Evolutionary conservation across 768 basidiomycete genomes (phyloP), one percentile per base, ranked within the genome.

Genomic region (Collybia mongolica): DNA sequence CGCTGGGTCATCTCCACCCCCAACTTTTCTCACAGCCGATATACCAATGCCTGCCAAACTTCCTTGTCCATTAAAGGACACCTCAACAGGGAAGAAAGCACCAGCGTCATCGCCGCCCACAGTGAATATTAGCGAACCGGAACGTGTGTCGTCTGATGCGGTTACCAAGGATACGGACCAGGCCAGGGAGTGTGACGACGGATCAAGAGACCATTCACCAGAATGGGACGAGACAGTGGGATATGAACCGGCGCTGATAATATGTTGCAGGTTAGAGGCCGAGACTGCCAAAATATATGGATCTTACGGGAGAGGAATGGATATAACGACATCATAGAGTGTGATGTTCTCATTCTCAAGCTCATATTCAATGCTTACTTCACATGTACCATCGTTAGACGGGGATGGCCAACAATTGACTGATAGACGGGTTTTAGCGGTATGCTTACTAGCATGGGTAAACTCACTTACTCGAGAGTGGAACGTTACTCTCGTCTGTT

Each of bases 321-420:
- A 86, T 54, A 98, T 92, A 55, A 83, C 76, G 19, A 95, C 81
- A 64, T 98, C 91, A 65, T 90, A 82, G 2, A 98, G 76, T 0
- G 83, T 82, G 47, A 98, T 70, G 42, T 77, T 79, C 54, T 88
- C 80, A 55, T 93, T 90, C 64, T 96, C 93, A 40, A 98, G 86
- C 65, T 98, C 95, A 63, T 97, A 98, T 69, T 98, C 97, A 54
- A 98, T 91, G 68, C 90, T 95, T 52, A 98, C 91, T 55, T 96
- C 93, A 57, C 86, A 90, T 1, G 87, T 88, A n/a, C 93, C 93
- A 53, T 93, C 88, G 59, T 91, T 92, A 35, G 90, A 86, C 5
- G 91, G 88, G 11, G 93, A 86, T 11, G 95, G 97, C 95, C 95
- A 98, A 70, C 93, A 95, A 64, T 93, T 99, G 66, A 99, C 95